Evolutionary conservation across 129 eudicot species (phyloP), one percentile per base, ranked within the genome.

Genomic region (Flaveria sonorensis): DNA sequence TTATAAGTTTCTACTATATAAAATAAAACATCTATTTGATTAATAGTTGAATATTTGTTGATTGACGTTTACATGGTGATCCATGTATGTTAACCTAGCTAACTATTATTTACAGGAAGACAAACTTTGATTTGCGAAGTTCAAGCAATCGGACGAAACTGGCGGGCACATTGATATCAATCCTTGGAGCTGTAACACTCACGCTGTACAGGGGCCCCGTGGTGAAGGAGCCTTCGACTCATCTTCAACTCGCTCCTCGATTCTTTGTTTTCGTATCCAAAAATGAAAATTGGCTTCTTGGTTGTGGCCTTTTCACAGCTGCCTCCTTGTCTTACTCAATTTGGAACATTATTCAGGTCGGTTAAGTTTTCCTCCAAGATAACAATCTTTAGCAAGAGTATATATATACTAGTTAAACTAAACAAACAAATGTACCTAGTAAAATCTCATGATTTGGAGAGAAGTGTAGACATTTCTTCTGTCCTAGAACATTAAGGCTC

Each of bases 331-430:
- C 93, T 42, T 78, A 84, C 46, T 83, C 96, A 2, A 71, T 87
- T 7, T 88, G 97, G 95, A 87, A 89, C 74, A 85, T 88, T 21
- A 66, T 87, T 10, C 98, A 93, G 95, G 98, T 92, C 53, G 0
- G 3, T 30, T 13, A 13, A 8, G 47, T 18, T 55, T 21, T 19
- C 12, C 9, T 55, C 26, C 26, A 20, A 20, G 16, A 21, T 21
- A 3, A 8, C 12, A 43, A 6, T 32, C 32, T 28, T 28, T 28
- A 32, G 39, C 39, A 32, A 32, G 7, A 32, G 0, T 4, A 32
- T 32, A 32, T 32, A 3, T 32, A 32, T 32, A 32, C 1, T 5
- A 36, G 40, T 6, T 36, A 36, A 36, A 36, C 7, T 36, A 5
- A 36, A 36, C 39, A 32, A 32, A 32, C 40, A 36, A 36, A 36